These are phyloP conservation scores for Pleurotus pulmonarius DNA, from an alignment of 768 basidiomycete species.

Conservation along the genomic window DNA sequence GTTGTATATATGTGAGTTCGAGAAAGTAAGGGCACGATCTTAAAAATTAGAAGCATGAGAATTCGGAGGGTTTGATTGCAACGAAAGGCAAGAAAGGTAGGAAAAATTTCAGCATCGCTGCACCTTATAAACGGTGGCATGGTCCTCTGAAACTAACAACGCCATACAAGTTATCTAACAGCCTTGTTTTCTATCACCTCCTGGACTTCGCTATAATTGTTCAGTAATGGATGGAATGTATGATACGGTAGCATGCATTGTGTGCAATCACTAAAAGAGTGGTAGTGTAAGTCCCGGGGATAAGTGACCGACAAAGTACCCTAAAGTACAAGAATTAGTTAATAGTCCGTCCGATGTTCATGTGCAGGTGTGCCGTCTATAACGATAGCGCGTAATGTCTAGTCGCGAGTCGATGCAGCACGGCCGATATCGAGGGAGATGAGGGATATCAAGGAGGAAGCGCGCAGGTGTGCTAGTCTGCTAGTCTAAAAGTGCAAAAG, in stretches of 20 bases:
- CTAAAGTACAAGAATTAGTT: constrained; percentile 3
- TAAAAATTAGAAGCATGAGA: too few species aligned
- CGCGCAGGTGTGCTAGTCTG: background rate
- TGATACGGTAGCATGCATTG: background rate
- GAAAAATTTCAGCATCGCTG: too few species aligned
- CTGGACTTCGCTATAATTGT: background rate
- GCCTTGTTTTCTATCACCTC: background rate
- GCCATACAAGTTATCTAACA: background rate
- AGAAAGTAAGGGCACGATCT: too few species aligned
- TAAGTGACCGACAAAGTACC: constrained; percentile 3
- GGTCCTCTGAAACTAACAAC: background rate
- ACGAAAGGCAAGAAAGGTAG: too few species aligned
- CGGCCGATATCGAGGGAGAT: too few species aligned
- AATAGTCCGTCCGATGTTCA: background rate
- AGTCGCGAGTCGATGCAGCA: too few species aligned
- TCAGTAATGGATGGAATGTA: background rate
- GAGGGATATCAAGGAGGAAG: too few species aligned
- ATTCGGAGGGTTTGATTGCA: too few species aligned
- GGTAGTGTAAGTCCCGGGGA: background rate
- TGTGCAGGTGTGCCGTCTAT: too few species aligned
- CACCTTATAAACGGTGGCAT: background rate
- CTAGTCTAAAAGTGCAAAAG: background rate
- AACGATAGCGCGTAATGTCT: too few species aligned
- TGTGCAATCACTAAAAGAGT: background rate
- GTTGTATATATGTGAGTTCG: background rate